Percentiles rank a stretch among this genome's conserved stretches.
phyloP scores from a whole-genome alignment of 768 basidiomycete species.

The Russula brevipes region DNA sequence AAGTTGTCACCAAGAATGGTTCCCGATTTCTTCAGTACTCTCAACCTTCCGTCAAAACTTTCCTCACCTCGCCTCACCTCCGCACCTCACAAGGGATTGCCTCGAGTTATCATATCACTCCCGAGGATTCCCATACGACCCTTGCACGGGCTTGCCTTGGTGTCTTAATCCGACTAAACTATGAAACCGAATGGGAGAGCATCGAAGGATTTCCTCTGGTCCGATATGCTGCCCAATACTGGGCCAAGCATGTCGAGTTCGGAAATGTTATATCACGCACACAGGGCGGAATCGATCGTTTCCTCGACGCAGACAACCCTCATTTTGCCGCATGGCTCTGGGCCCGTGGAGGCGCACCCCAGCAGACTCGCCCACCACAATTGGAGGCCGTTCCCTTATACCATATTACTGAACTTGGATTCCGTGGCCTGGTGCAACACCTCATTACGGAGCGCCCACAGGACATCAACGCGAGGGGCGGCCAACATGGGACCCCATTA shows the following conservation, averaged over 20 bases:
- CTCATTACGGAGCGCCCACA: not conserved
- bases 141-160: not conserved
- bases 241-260: not conserved
- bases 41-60: conserved; percentile 3
- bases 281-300: not conserved
- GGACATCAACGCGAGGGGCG: not conserved
- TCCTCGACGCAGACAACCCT: not conserved
- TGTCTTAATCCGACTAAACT: not conserved
- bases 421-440: not conserved
- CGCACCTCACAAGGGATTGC: not conserved
- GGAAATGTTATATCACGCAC: not conserved
- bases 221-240: not conserved
- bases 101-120: not conserved
- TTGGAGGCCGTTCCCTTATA: not conserved
- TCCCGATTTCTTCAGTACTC: conserved; percentile 1
- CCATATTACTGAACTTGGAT: not conserved
- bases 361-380: not conserved
- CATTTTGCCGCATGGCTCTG: not conserved
- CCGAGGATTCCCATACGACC: not conserved
- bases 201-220: not conserved
- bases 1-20: not conserved
- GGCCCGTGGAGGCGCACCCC: no score
- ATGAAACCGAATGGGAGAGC: not conserved
- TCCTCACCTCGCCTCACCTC: conserved; percentile 1
- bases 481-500: not conserved